A percentile compares a stretch with the other conserved stretches of the same genome.
phyloP scores from a whole-genome alignment of 1,284 basidiomycete species.

The Spongispora temasekensis region DNA sequence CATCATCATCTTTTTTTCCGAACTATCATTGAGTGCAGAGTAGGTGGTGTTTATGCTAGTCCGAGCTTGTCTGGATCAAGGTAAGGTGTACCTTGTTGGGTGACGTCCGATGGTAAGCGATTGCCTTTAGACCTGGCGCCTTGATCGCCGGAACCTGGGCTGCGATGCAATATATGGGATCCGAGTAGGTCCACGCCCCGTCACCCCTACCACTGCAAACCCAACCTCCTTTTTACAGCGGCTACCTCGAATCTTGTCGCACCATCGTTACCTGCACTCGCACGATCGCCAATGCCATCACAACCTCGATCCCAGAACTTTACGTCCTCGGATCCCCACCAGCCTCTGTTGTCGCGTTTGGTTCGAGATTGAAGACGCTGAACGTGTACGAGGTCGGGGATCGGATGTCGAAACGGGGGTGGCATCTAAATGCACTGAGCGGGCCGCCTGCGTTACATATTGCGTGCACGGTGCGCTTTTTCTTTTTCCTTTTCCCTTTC shows the following conservation, averaged over 20 bases:
- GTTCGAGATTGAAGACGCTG: constrained; percentile 57
- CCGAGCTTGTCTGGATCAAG: constrained; percentile 88
- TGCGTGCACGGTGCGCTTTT: constrained; percentile 79
- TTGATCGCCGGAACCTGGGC: constrained; percentile 97
- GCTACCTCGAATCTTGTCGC: constrained; percentile 89
- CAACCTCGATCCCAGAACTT: constrained; percentile 72
- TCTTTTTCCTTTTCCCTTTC: neutral
- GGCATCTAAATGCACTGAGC: constrained; percentile 88
- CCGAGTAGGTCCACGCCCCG: constrained; percentile 53
- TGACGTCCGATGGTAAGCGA: neutral
- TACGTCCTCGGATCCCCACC: constrained; percentile 88
- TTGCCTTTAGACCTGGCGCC: constrained; percentile 72
- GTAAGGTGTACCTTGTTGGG: constrained; percentile 43
- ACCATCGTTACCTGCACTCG: constrained; percentile 79
- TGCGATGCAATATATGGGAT: constrained; percentile 90
- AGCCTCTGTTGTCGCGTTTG: constrained; percentile 91
- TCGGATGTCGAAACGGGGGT: constrained; percentile 80
- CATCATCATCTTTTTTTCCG: neutral
- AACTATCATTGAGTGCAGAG: neutral
- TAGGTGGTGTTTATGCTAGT: constrained; percentile 79
- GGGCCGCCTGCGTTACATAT: constrained; percentile 89
- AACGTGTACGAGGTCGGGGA: constrained; percentile 91
- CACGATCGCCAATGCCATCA: constrained; percentile 67
- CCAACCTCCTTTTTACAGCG: constrained; percentile 47
- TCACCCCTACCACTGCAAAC: neutral